Percentiles rank a stretch among this genome's conserved stretches.
Conservation (phyloP, 1,284 basidiomycete species). For the Leccinum solheimii region DNA sequence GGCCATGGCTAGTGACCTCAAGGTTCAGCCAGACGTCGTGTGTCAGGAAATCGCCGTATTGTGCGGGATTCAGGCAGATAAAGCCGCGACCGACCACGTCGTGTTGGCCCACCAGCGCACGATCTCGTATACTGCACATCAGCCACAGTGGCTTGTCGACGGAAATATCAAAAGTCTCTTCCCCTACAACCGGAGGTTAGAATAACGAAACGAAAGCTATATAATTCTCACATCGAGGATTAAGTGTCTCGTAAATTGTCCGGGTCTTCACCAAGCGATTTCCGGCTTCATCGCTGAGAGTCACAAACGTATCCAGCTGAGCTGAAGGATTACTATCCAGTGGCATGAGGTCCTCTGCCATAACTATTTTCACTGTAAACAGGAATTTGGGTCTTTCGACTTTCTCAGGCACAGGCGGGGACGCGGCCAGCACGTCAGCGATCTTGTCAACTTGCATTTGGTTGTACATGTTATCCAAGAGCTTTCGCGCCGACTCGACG, state of each 20-base stretch:
- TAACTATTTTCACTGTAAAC: conserved; percentile 92
- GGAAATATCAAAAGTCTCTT: conserved; percentile 95
- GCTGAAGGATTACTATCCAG: conserved; percentile 70
- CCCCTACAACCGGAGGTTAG: conserved; percentile 56
- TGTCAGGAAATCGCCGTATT: conserved; percentile 87
- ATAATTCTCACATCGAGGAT: conserved; percentile 77
- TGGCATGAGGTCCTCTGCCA: conserved; percentile 81
- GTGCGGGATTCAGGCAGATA: conserved; percentile 86
- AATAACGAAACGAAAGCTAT: neutral
- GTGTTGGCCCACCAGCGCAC: conserved; percentile 86
- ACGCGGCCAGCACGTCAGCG: conserved; percentile 60
- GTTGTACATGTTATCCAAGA: conserved; percentile 92
- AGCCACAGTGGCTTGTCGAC: conserved; percentile 91
- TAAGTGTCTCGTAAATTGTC: conserved; percentile 90
- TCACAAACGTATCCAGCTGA: conserved; percentile 89
- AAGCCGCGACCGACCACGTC: conserved; percentile 92
- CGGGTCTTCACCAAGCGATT: conserved; percentile 92
- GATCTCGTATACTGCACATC: conserved; percentile 92
- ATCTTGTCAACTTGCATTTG: conserved; percentile 91
- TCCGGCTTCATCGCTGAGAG: conserved; percentile 90
- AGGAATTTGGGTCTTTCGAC: conserved; percentile 68
- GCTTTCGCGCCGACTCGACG: conserved; percentile 86
- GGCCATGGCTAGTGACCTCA: conserved; percentile 56
- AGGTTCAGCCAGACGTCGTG: conserved; percentile 93
- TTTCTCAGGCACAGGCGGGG: conserved; percentile 72